Conservation (phyloP, 495 filamentous ascomycete species). For the Copromyces sp. region DNA sequence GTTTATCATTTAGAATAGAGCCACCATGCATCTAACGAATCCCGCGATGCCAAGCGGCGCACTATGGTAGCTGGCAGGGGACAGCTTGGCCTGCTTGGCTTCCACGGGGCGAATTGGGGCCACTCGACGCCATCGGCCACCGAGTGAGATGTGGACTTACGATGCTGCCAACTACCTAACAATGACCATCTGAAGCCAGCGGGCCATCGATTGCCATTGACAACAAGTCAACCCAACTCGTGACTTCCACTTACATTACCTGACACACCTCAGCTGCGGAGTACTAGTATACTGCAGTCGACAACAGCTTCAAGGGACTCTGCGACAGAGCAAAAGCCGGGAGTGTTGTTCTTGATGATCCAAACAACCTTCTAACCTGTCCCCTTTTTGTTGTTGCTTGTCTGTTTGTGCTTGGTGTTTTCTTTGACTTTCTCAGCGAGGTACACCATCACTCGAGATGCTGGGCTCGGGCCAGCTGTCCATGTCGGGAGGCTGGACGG, state of each 20-base stretch:
- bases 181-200: not conserved
- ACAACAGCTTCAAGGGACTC: constrained; percentile 1
- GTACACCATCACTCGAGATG: constrained; percentile 20
- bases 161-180: not conserved
- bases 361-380: constrained; percentile 1
- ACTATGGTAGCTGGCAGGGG: not conserved
- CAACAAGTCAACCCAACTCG: not conserved
- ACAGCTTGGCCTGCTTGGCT: not conserved
- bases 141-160: not conserved
- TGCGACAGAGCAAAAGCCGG: constrained; percentile 6
- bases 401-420: constrained; percentile 1
- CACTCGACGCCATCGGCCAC: not conserved
- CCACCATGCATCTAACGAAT: not conserved
- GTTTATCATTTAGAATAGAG: not conserved
- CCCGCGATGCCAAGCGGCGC: not conserved
- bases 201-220: not conserved
- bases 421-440: constrained; percentile 1
- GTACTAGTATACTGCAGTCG: not conserved
- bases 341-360: constrained; percentile 6
- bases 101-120: not conserved
- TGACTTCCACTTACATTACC: not conserved
- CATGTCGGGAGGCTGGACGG: constrained; percentile 40
- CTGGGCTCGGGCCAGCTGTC: constrained; percentile 36
- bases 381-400: constrained; percentile 4
- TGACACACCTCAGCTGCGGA: not conserved